These are phyloP conservation scores for Acanthochlamys bracteata DNA, from an alignment of 106 monocot genomes.

Conservation along the genomic window DNA sequence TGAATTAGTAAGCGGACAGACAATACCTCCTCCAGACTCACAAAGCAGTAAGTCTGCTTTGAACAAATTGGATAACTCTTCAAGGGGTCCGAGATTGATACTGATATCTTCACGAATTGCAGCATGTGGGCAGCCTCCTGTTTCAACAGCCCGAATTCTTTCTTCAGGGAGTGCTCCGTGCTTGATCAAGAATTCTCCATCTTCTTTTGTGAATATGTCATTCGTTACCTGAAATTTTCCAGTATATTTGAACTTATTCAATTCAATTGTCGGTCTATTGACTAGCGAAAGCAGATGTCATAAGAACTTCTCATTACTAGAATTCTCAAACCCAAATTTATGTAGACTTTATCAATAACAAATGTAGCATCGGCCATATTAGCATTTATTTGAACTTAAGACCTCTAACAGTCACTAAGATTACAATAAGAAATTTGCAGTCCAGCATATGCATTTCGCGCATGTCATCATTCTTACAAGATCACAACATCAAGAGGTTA, in stretches of 20 bases:
- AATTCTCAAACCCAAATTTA: no score
- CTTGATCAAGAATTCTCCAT: constrained; percentile 92
- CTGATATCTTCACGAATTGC: constrained; percentile 98
- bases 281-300: no score
- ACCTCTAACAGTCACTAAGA: no score
- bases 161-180: constrained; percentile 97
- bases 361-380: no score
- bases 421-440: no score
- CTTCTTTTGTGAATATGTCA: constrained; percentile 99
- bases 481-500: not conserved
- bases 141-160: constrained; percentile 96
- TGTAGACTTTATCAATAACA: no score
- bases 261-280: no score
- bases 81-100: constrained; percentile 91
- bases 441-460: no score
- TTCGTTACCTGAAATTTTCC: constrained; percentile 98
- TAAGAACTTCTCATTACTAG: no score
- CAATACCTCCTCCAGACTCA: constrained; percentile 95
- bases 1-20: no score
- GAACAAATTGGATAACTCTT: constrained; percentile 87
- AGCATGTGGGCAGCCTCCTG: constrained; percentile 96
- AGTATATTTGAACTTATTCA: no score
- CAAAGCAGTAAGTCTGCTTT: constrained; percentile 92
- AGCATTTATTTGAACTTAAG: no score
- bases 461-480: not conserved